Evolutionary conservation across 345 rosid species (phyloP).

Genomic region (Citrus sp.): DNA sequence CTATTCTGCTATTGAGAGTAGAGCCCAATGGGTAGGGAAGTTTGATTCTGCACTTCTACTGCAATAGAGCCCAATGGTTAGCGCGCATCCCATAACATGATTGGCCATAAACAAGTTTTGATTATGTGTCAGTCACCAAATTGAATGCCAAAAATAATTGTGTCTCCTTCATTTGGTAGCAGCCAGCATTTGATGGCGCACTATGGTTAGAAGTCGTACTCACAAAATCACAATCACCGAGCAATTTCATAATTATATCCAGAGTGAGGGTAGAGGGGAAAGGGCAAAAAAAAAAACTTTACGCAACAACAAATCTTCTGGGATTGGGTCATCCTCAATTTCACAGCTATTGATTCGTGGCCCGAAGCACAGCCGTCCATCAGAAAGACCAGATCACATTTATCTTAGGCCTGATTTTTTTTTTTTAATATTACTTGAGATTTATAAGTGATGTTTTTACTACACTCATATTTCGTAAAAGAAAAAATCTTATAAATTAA

Average conservation of each 20-base stretch:
- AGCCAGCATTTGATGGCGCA: background rate
- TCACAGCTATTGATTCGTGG: background rate
- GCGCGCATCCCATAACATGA: no score
- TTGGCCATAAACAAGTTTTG: background rate
- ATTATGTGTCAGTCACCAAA: background rate
- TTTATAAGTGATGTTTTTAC: no score
- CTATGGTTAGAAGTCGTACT: conserved; percentile 3
- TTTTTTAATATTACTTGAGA: no score
- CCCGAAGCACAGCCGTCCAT: background rate
- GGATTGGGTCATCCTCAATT: conserved; percentile 5
- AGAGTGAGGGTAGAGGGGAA: background rate
- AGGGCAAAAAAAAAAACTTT: background rate
- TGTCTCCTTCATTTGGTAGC: background rate
- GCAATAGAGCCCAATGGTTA: no score
- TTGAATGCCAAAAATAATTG: conserved; percentile 3
- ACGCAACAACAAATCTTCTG: conserved; percentile 17
- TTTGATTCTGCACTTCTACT: no score
- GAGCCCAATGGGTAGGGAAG: no score
- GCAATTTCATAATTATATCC: conserved; percentile 7
- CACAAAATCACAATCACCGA: background rate
- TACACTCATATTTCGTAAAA: rapidly evolving
- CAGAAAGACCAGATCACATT: background rate
- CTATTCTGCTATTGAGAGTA: no score
- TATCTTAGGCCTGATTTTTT: background rate
- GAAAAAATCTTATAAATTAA: no score